Percentiles rank a stretch among this genome's conserved stretches.
phyloP scores from a whole-genome alignment of 768 basidiomycete species.

The Mycena alexandri region DNA sequence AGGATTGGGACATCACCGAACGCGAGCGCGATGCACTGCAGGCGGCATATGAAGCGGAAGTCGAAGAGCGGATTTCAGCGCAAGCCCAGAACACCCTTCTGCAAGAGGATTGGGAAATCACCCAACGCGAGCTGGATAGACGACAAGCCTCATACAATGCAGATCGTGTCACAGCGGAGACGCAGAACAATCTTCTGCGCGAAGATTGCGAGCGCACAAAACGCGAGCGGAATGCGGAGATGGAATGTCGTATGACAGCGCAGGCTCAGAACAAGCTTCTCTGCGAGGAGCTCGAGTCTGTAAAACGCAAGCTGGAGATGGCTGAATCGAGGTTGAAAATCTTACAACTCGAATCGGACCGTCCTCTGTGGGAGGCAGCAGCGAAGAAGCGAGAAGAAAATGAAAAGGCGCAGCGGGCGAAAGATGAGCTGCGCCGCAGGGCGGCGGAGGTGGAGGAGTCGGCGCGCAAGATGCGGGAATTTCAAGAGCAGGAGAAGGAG shows the following conservation, averaged over 20 bases:
- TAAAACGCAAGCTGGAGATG: slow-evolving; percentile 21
- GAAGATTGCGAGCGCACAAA: too few relatives aligned
- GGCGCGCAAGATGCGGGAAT: slow-evolving; percentile 28
- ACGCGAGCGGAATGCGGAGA: background rate
- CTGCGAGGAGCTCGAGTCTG: slow-evolving; percentile 9
- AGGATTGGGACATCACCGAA: too few relatives aligned
- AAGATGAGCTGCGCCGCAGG: slow-evolving; percentile 17
- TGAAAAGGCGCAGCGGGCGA: slow-evolving; percentile 17
- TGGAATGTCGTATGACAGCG: background rate
- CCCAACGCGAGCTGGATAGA: too few relatives aligned
- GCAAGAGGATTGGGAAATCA: background rate
- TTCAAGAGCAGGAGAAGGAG: slow-evolving; percentile 21
- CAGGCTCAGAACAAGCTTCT: slow-evolving; percentile 19
- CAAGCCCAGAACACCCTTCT: background rate
- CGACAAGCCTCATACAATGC: too few relatives aligned
- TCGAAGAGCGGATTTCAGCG: too few relatives aligned
- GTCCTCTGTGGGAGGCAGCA: slow-evolving; percentile 30
- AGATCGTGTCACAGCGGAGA: too few relatives aligned
- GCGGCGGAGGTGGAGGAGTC: slow-evolving; percentile 18
- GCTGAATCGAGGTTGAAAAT: slow-evolving; percentile 31
- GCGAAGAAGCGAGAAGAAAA: slow-evolving; percentile 24
- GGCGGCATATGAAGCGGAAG: background rate
- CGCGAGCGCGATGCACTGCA: background rate
- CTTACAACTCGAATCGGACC: slow-evolving; percentile 29
- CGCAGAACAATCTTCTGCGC: too few relatives aligned